Conservation (phyloP, 768 basidiomycete genomes). For the Zangia roseola region DNA sequence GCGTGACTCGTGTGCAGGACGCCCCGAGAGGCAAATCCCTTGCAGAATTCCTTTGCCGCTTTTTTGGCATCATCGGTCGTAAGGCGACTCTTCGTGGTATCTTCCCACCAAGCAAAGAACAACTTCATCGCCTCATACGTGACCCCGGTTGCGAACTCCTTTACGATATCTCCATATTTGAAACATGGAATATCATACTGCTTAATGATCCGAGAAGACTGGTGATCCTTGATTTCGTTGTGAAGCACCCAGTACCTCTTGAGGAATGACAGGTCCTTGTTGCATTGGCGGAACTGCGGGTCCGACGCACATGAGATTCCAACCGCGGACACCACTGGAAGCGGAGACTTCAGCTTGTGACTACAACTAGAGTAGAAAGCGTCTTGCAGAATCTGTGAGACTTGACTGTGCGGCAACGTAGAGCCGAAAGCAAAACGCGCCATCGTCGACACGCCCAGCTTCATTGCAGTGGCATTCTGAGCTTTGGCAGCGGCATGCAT, state of each 20-base stretch:
- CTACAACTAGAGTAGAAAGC: slow-evolving; percentile 16
- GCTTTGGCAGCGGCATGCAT: slow-evolving; percentile 32
- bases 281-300: slow-evolving; percentile 4
- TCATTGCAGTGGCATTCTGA: not conserved
- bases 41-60: slow-evolving; percentile 6
- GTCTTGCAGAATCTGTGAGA: slow-evolving; percentile 12
- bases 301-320: slow-evolving; percentile 4
- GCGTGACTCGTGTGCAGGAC: slow-evolving; percentile 1
- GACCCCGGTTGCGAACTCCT: slow-evolving; percentile 11
- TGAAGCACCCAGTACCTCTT: slow-evolving; percentile 6
- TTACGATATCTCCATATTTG: slow-evolving; percentile 5
- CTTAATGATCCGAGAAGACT: slow-evolving; percentile 3
- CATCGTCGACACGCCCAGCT: slow-evolving; percentile 62
- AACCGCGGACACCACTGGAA: slow-evolving; percentile 13
- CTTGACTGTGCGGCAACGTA: slow-evolving; percentile 28
- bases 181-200: slow-evolving; percentile 7
- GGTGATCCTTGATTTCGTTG: not conserved
- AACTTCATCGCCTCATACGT: slow-evolving; percentile 3
- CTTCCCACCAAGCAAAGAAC: slow-evolving; percentile 15
- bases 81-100: not conserved
- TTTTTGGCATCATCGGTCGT: not conserved
- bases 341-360: not conserved
- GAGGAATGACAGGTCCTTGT: slow-evolving; percentile 6
- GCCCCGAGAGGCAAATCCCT: slow-evolving; percentile 49
- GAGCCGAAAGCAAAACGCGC: slow-evolving; percentile 73